Evolutionary conservation across 306 rosid species (phyloP).

Genomic region (Cyamopsis tetragonoloba): DNA sequence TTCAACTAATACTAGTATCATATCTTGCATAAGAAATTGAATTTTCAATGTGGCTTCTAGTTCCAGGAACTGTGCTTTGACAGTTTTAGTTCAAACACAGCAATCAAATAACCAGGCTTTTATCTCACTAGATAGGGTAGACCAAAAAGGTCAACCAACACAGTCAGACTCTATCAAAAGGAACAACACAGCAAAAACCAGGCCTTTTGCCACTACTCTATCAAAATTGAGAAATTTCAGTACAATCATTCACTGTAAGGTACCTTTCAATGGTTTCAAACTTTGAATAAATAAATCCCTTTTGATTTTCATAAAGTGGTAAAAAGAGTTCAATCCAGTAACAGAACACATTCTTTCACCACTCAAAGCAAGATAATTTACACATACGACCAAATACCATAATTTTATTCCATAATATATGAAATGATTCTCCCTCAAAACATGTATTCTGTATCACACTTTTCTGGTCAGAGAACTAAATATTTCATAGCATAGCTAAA

Average conservation of each 20-base stretch:
- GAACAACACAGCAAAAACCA: too few species aligned
- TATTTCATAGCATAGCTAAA: too few species aligned
- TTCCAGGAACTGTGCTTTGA: not conserved
- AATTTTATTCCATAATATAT: not conserved
- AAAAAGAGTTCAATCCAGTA: not conserved
- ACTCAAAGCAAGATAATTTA: not conserved
- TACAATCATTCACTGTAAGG: not conserved
- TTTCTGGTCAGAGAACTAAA: too few species aligned
- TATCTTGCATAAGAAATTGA: not conserved
- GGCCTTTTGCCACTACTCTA: too few species aligned
- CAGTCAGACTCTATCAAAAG: too few species aligned
- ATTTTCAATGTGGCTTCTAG: not conserved
- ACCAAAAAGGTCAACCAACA: too few species aligned
- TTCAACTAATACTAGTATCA: conserved; percentile 20
- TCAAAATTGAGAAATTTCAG: not conserved
- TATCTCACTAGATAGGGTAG: not conserved
- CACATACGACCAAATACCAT: not conserved
- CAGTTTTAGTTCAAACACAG: not conserved
- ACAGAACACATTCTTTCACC: not conserved
- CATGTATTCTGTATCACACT: not conserved
- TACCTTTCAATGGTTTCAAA: not conserved
- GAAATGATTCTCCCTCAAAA: not conserved
- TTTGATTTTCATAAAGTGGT: not conserved
- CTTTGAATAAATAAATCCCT: not conserved
- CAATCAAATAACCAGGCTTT: not conserved